These are phyloP conservation scores for Helotiales sp. DNA, from an alignment of 2,329 filamentous ascomycete genomes.

Conservation along the genomic window DNA sequence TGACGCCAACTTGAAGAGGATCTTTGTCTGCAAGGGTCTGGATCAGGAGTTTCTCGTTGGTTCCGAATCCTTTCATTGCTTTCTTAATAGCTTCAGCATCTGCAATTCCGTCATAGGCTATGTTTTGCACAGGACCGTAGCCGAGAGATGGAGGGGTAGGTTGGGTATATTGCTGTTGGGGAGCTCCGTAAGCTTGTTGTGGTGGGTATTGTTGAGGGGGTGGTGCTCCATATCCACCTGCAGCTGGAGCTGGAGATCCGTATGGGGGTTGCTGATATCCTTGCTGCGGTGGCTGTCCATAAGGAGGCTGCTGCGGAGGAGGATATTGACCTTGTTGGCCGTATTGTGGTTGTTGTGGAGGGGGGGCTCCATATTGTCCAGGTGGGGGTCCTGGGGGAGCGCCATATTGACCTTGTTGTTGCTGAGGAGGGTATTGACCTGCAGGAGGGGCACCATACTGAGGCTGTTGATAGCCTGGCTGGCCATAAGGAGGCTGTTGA, in stretches of 20 bases:
- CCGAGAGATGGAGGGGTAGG: constrained; percentile 73
- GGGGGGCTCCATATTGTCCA: constrained; percentile 28
- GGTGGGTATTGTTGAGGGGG: constrained; percentile 38
- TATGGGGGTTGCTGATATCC: constrained; percentile 16
- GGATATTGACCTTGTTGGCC: constrained; percentile 17
- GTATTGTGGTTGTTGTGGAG: constrained; percentile 25
- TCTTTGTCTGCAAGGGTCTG: constrained; percentile 72
- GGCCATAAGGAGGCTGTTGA: constrained; percentile 18
- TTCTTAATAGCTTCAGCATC: constrained; percentile 75
- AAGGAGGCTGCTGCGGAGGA: constrained; percentile 30
- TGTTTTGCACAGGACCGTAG: constrained; percentile 73
- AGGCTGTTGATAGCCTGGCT: constrained; percentile 19
- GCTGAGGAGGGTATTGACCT: constrained; percentile 25
- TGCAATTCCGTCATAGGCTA: constrained; percentile 68
- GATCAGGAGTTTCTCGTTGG: constrained; percentile 81
- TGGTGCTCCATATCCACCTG: constrained; percentile 26
- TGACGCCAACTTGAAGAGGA: constrained; percentile 73
- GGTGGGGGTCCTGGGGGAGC: constrained; percentile 18
- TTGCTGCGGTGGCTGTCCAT: constrained; percentile 19
- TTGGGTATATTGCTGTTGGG: constrained; percentile 46
- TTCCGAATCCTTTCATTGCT: constrained; percentile 94
- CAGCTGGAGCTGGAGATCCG: constrained; percentile 9
- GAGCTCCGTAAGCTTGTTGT: constrained; percentile 41
- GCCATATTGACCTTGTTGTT: constrained; percentile 16
- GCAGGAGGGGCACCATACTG: constrained; percentile 23